These are phyloP conservation scores for Psilocybe mexicana DNA, from an alignment of 1,284 basidiomycete genomes.

Conservation along the genomic window DNA sequence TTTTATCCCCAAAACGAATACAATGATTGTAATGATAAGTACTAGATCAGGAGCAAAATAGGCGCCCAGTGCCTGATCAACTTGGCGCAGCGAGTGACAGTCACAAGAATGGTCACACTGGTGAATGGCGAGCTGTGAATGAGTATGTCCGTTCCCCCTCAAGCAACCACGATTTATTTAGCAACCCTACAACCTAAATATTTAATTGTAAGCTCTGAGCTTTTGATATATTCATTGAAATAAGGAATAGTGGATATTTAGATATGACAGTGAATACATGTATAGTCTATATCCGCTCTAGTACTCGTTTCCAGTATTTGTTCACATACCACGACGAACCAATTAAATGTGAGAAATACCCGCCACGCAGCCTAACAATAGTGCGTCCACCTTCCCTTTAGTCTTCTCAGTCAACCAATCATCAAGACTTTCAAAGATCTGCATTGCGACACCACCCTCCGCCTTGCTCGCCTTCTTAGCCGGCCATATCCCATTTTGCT, in stretches of 20 bases:
- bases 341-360: slow-evolving; percentile 48
- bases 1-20: too few relatives aligned
- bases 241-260: neutral
- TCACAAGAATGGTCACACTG: too few relatives aligned
- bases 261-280: neutral
- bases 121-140: too few relatives aligned
- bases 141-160: too few relatives aligned
- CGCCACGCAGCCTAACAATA: slow-evolving; percentile 68
- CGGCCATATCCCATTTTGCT: slow-evolving; percentile 80
- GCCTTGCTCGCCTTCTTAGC: slow-evolving; percentile 61
- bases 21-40: too few relatives aligned
- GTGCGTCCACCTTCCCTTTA: slow-evolving; percentile 61
- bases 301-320: neutral
- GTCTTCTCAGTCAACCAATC: slow-evolving; percentile 62
- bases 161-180: too few relatives aligned
- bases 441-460: slow-evolving; percentile 60
- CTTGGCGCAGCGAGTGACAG: too few relatives aligned
- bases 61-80: too few relatives aligned
- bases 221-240: too few relatives aligned
- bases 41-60: too few relatives aligned
- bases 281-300: neutral
- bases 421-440: slow-evolving; percentile 66
- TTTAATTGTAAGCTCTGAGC: too few relatives aligned
- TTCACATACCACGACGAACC: neutral
- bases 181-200: too few relatives aligned